A percentile compares a stretch with the other conserved stretches of the same genome.
phyloP scores from a whole-genome alignment of 1,284 basidiomycete species.

The Pseudozyma sp. region DNA sequence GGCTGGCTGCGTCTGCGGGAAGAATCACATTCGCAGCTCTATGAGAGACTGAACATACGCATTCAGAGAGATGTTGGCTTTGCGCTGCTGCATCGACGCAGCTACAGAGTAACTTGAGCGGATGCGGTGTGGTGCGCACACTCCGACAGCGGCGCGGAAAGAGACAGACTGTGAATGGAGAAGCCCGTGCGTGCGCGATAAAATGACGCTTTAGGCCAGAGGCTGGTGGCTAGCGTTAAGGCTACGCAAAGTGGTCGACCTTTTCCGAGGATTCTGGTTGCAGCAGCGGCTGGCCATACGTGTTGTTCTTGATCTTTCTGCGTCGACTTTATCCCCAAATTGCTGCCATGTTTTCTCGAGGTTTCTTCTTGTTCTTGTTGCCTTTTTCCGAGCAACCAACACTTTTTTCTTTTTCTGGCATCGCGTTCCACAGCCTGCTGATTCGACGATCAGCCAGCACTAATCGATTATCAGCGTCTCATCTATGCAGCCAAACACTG shows the following conservation, averaged over 20 bases:
- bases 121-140: too few species aligned
- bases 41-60: not conserved
- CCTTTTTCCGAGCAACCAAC: slow-evolving; percentile 2
- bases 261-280: not conserved
- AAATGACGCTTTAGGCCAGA: slow-evolving; percentile 4
- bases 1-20: not conserved
- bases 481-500: slow-evolving; percentile 11
- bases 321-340: slow-evolving; percentile 20
- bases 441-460: slow-evolving; percentile 12
- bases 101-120: too few species aligned
- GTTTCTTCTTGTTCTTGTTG: too few species aligned
- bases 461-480: slow-evolving; percentile 31
- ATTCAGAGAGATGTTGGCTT: slow-evolving; percentile 13
- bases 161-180: slow-evolving; percentile 4
- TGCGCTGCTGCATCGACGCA: slow-evolving; percentile 6
- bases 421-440: slow-evolving; percentile 11
- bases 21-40: not conserved
- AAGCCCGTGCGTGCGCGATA: slow-evolving; percentile 17
- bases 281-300: not conserved
- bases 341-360: slow-evolving; percentile 20
- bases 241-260: not conserved
- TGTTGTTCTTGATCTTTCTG: not conserved
- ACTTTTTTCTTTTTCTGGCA: slow-evolving; percentile 2
- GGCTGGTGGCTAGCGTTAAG: not conserved
- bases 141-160: too few species aligned